Base-by-base conservation (phyloP, 371 early-diverging fungal genomes). In the Dichotomocladium elegans region DNA sequence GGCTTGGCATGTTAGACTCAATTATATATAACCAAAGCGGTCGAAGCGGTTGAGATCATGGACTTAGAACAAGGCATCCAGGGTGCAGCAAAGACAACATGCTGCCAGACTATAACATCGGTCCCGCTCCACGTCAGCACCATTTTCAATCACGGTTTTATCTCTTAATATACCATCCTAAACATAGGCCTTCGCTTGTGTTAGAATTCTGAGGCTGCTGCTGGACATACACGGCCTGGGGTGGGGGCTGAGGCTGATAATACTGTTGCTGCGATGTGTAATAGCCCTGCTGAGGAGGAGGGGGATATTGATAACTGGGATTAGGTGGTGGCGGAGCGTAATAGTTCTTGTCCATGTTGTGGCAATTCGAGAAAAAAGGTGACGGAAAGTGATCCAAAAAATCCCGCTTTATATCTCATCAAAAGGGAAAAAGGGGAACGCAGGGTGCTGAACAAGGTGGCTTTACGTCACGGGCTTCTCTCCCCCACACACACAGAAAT, bases 81-180 rank as follows among this genome's bases (percentile, higher is more conserved):
- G 53, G 52, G 72, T 66, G 61, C 72, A 72, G 37, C 72, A 72
- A 53, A 68, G 62, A 57, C 72, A 72, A 47, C 63, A 44, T 10
- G 72, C 72, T 48, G 58, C 58, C 50, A 70, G 42, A 66, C 70
- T 69, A 69, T 11, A 19, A 2, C 29, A 4, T 14, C 10, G 4
- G 29, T 44, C 29, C 45, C 45, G 45, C n/a, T 27, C 11, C 8
- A n/a, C 33, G n/a, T 10, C 33, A 60, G n/a, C 19, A 24, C 37
- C 10, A 47, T 11, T 28, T 2, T 34, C 12, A 29, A 11, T 47
- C 6, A 41, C 48, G 11, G 12, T 14, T 15, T 21, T 9, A 12
- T 22, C 47, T n/a, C 6, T 22, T 27, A n/a, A 33, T 30, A 61
- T 63, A 71, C 72, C 72, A 72, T 58, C 72, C 72, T 46, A 63